phyloP scores from a whole-genome alignment of 1,139 yeast genomes.

The Taphrina betulina region DNA sequence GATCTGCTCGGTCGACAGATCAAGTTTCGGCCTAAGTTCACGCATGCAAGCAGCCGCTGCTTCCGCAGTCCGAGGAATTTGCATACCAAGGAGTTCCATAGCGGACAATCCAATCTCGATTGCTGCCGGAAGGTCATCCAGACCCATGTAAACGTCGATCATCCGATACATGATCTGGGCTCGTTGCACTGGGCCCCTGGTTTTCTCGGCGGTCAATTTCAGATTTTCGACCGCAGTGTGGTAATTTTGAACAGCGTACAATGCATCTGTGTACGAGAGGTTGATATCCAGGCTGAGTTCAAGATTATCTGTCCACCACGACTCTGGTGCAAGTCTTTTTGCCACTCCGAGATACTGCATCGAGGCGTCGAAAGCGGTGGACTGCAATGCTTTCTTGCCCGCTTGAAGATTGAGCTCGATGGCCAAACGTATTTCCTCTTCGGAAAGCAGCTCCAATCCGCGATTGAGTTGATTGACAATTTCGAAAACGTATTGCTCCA shows the following conservation, averaged over 20 bases:
- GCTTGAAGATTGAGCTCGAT: constrained; percentile 29
- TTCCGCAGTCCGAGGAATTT: constrained; percentile 1
- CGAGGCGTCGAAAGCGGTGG: constrained; percentile 28
- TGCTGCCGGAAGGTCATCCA: constrained; percentile 20
- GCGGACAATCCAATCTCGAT: constrained; percentile 22
- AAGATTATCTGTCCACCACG: constrained; percentile 17
- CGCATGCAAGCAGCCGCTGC: constrained; percentile 10
- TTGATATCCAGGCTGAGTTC: constrained; percentile 12
- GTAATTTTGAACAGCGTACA: constrained; percentile 22
- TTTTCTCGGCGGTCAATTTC: background rate
- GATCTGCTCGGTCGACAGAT: constrained; percentile 17
- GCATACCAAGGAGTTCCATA: constrained; percentile 6
- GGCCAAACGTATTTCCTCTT: constrained; percentile 4
- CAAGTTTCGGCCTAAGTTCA: constrained; percentile 4
- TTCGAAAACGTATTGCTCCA: constrained; percentile 20
- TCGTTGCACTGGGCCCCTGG: background rate
- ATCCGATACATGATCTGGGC: constrained; percentile 12
- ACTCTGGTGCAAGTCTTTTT: constrained; percentile 6
- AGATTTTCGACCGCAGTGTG: constrained; percentile 5
- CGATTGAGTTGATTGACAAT: constrained; percentile 30
- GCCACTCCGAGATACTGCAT: constrained; percentile 13
- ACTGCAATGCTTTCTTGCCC: constrained; percentile 22
- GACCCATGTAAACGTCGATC: constrained; percentile 24
- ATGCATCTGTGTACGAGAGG: constrained; percentile 23
- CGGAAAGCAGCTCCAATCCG: constrained; percentile 2